phyloP scores from a whole-genome alignment of 768 basidiomycete genomes.

The Phlebiopsis gigantea region DNA sequence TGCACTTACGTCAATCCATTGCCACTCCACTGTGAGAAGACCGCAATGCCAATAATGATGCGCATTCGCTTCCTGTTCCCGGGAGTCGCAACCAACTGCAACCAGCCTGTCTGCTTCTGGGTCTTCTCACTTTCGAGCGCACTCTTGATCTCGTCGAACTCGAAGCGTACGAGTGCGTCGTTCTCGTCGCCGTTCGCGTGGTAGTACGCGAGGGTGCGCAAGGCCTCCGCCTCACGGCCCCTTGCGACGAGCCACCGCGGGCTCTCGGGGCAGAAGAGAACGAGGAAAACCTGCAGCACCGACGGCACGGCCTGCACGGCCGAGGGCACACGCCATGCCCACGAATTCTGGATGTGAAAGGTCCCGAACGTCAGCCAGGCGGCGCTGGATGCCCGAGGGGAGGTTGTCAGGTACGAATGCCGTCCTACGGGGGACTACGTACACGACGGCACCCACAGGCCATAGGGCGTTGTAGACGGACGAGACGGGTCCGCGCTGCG shows the following conservation, averaged over 20 bases:
- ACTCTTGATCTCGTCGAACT: constrained; percentile 76
- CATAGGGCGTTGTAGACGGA: constrained; percentile 80
- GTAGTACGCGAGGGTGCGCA: constrained; percentile 68
- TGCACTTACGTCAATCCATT: constrained; percentile 57
- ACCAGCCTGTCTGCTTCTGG: constrained; percentile 56
- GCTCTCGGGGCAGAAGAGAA: constrained; percentile 74
- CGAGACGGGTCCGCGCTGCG: constrained; percentile 74
- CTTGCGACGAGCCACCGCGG: constrained; percentile 80
- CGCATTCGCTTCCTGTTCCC: constrained; percentile 75
- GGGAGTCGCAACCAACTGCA: constrained; percentile 53
- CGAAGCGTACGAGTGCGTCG: constrained; percentile 65
- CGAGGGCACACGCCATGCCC: constrained; percentile 84
- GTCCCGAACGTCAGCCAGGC: constrained; percentile 87
- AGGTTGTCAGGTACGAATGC: neutral
- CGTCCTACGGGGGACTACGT: constrained; percentile 14
- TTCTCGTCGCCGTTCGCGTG: constrained; percentile 73
- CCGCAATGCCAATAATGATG: constrained; percentile 71
- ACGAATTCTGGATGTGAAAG: constrained; percentile 60
- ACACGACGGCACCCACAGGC: constrained; percentile 81
- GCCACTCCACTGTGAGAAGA: constrained; percentile 85
- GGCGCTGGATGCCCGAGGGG: constrained; percentile 28
- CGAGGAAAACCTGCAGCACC: constrained; percentile 54
- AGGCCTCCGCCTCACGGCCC: constrained; percentile 64
- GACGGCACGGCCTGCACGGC: constrained; percentile 67
- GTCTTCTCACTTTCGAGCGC: constrained; percentile 66